These are phyloP conservation scores for Calonectria leucothoes DNA, from an alignment of 2,329 filamentous ascomycete genomes.

Conservation along the genomic window DNA sequence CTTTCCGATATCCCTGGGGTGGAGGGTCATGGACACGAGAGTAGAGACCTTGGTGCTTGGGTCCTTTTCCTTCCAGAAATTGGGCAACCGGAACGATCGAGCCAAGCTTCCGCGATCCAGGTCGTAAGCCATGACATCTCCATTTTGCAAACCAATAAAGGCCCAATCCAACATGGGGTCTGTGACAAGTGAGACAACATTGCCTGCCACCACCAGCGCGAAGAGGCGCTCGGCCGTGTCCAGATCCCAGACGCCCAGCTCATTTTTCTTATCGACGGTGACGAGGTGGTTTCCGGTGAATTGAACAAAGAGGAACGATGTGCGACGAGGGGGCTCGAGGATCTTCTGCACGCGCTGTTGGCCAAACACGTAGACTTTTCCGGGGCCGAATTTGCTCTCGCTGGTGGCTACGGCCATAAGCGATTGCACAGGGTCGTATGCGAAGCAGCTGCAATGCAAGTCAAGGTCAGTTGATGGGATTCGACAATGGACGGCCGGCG, in stretches of 20 bases:
- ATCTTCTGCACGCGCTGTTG: constrained; percentile 82
- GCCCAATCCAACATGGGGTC: constrained; percentile 96
- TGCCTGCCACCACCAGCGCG: constrained; percentile 80
- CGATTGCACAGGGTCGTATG: constrained; percentile 94
- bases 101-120: constrained; percentile 80
- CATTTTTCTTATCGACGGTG: constrained; percentile 86
- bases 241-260: constrained; percentile 86
- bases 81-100: constrained; percentile 83
- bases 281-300: constrained; percentile 90
- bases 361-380: constrained; percentile 91
- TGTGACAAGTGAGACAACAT: constrained; percentile 78
- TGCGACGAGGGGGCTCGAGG: constrained; percentile 76
- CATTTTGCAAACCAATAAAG: constrained; percentile 83
- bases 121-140: constrained; percentile 93
- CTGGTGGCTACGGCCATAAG: constrained; percentile 92
- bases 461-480: constrained; percentile 23
- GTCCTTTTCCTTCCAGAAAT: constrained; percentile 84
- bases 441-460: constrained; percentile 70
- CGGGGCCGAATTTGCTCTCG: constrained; percentile 85
- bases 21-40: constrained; percentile 83
- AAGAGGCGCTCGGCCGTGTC: constrained; percentile 74
- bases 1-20: constrained; percentile 92
- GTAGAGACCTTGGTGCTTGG: constrained; percentile 70
- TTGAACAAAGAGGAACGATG: constrained; percentile 81
- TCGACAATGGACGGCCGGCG: constrained; percentile 29